Conservation (phyloP, 2,329 filamentous ascomycete genomes). For the Amesomyces nigricolor region DNA sequence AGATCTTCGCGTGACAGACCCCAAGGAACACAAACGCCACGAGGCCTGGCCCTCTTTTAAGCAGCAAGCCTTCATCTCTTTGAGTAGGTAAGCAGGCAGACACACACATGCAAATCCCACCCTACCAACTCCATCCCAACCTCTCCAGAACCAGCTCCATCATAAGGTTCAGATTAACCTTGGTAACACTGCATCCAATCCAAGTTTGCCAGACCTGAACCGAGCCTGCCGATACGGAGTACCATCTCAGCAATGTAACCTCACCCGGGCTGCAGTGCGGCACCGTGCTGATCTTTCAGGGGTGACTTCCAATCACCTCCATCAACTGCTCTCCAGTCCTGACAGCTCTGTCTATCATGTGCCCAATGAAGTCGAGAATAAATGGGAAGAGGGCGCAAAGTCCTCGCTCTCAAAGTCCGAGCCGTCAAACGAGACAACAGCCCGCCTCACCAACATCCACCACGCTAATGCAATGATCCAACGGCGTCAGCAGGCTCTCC, state of each 20-base stretch:
- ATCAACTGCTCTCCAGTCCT: background rate
- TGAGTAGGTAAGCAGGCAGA: background rate
- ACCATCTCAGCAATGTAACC: background rate
- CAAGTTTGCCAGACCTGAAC: background rate
- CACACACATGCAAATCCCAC: background rate
- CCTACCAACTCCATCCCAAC: conserved; percentile 1
- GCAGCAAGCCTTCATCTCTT: too few species aligned
- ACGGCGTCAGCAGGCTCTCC: background rate
- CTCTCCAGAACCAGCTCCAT: background rate
- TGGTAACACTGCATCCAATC: conserved; percentile 1
- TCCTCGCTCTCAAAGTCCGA: background rate
- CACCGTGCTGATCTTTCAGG: too few species aligned
- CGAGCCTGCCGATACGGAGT: background rate
- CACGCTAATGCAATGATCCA: background rate
- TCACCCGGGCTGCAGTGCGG: background rate
- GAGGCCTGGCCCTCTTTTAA: too few species aligned
- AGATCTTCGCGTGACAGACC: conserved; percentile 2
- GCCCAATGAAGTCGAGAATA: too few species aligned
- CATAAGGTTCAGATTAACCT: background rate
- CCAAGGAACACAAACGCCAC: background rate
- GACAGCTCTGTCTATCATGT: too few species aligned
- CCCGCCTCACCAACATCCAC: background rate
- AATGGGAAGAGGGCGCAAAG: background rate
- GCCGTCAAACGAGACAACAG: background rate
- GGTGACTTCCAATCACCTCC: background rate